Conservation (phyloP, 2,329 filamentous ascomycete species). For the Ustilaginoidea virens region DNA sequence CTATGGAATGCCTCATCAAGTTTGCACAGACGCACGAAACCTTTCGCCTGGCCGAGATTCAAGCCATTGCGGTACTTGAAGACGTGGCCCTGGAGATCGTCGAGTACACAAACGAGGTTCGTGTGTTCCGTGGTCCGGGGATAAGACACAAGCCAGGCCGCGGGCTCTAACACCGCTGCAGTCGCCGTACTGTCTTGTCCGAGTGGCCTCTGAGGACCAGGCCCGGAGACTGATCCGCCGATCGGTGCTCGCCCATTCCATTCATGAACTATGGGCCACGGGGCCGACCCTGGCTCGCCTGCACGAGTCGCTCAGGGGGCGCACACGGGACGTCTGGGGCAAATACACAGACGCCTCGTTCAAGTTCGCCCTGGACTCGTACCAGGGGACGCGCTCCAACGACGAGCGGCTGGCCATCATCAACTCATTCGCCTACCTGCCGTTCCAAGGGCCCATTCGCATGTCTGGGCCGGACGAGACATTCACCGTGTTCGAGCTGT, state of each 20-base stretch:
- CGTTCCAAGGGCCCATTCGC: slow-evolving; percentile 60
- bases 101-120: slow-evolving; percentile 60
- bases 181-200: slow-evolving; percentile 77
- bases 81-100: slow-evolving; percentile 55
- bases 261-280: slow-evolving; percentile 80
- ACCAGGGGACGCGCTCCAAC: slow-evolving; percentile 53
- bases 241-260: slow-evolving; percentile 66
- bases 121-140: slow-evolving; percentile 13
- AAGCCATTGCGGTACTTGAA: slow-evolving; percentile 59
- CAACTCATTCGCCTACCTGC: slow-evolving; percentile 65
- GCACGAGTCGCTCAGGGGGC: slow-evolving; percentile 45
- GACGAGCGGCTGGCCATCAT: slow-evolving; percentile 58
- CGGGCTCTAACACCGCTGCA: slow-evolving; percentile 25
- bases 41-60: slow-evolving; percentile 75
- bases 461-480: slow-evolving; percentile 60
- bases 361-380: slow-evolving; percentile 74
- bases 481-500: slow-evolving; percentile 76
- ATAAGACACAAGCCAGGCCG: too few relatives aligned
- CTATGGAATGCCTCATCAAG: slow-evolving; percentile 70
- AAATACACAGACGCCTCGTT: slow-evolving; percentile 53
- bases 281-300: slow-evolving; percentile 52
- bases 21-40: slow-evolving; percentile 81
- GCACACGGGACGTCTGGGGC: slow-evolving; percentile 50
- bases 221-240: slow-evolving; percentile 55
- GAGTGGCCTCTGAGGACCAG: slow-evolving; percentile 46